Evolutionary conservation across 2,329 filamentous ascomycete species (phyloP), one percentile per base, ranked within the genome.

Genomic region (Bipolaris bicolor): DNA sequence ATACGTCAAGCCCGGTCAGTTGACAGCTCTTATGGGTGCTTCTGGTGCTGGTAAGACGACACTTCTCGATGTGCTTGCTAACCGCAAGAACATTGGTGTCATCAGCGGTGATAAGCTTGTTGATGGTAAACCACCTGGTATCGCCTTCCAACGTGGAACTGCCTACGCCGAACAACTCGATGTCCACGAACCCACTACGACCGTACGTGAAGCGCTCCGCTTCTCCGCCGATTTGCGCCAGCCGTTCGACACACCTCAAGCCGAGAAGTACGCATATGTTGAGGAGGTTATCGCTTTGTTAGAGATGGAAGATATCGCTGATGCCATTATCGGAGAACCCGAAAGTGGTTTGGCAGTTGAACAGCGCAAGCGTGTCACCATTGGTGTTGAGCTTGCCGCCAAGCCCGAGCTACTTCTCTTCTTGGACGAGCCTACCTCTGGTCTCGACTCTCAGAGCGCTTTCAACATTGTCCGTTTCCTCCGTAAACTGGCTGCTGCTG

Each of bases 11-110:
- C 84, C 84, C 5, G 84, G 83, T 0, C 82, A 81, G 7, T 74
- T 86, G 13, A 86, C 80, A 3, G 81, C 80, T 1, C 66, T 78
- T 24, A 77, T 76, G 73, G 73, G 75, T 18, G 75, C 73, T 3
- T 84, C 82, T 3, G 85, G 85, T n/a, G 92, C 91, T 4, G 92
- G 92, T 47, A 96, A 96, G 78, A 95, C 91, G 0, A 96, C 92
- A 0, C 80, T 96, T 0, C 80, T 96, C 2, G 90, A 96, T 67
- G 90, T 94, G 1, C 79, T 96, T 10, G 86, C 87, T 1, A 78
- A 83, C 5, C 78, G 87, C 54, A 88, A 87, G 74, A 88, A 84
- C 62, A 86, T 88, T 59, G 87, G 87, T 62, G 84, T 88, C 5
- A 84, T 89, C 49, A 77, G 76, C 33, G 87, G 87, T 40, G 84